Base-by-base conservation (phyloP, 1,284 basidiomycete species). In the Takashimella koratensis region DNA sequence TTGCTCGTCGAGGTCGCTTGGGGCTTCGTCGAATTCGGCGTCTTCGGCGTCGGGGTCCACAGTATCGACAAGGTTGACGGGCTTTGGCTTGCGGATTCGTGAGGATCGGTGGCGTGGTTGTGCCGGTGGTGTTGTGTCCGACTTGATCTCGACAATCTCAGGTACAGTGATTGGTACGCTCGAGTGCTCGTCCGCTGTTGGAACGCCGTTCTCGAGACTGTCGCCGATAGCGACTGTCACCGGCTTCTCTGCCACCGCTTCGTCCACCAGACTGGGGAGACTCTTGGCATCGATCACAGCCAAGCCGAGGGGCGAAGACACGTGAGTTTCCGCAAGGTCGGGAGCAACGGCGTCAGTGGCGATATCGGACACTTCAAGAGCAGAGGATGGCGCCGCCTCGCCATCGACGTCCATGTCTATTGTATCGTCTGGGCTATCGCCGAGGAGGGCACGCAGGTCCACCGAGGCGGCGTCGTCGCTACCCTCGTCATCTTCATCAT, bases 11-110 rank as follows among this genome's bases (percentile, higher is more conserved):
- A 60, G 45, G 25, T 69, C 64, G 20, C 53, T 54, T 11, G 56
- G 57, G 11, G 45, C 42, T n/a, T 40, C 62, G 11, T 63, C 59
- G 19, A 73, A 74, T 47, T 77, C 77, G 41, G 59, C 54, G 52
- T 77, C 76, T 50, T 76, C 66, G 12, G 68, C 70, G 27, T 76
- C 73, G 5, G 75, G 71, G 41, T 73, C 68, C 3, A 66, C 62
- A 11, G 60, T 55, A 6, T 49, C 53, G 20, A 57, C 42, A 2
- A 62, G 36, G 1, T 61, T 43, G 8, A 58, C 49, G 4, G 63
- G 46, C 16, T 54, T 56, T 13, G 60, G 47, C 23, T 61, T 59
- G 41, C 60, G 58, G 1, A 58, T 53, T 5, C 68, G 65, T 4
- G 63, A 64, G 20, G 57, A 60, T 8, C 53, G 57, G 5, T 53